phyloP scores from a whole-genome alignment of 257 asterid genomes.

The Orobanche coerulescens region DNA sequence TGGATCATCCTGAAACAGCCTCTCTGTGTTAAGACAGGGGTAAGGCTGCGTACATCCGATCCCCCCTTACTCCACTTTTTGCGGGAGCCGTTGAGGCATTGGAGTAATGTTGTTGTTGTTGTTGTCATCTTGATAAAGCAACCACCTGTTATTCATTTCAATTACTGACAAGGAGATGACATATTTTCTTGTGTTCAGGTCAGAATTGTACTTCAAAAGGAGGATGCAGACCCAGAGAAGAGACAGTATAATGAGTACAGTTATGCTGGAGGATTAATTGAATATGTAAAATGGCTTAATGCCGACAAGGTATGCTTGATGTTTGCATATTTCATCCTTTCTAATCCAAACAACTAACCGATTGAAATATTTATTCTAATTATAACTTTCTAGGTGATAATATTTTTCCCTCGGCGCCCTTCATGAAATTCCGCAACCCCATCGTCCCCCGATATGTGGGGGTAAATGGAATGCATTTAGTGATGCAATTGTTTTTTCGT shows the following conservation, averaged over 20 bases:
- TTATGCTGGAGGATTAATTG: conserved; percentile 91
- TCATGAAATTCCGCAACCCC: background rate
- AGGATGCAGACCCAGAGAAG: conserved; percentile 58
- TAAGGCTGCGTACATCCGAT: no score
- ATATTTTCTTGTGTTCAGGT: conserved; percentile 36
- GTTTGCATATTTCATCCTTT: conserved; percentile 6
- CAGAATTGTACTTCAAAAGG: conserved; percentile 56
- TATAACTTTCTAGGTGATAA: background rate
- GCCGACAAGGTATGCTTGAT: conserved; percentile 68
- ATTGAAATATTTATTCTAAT: background rate
- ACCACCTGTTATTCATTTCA: background rate
- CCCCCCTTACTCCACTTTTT: no score
- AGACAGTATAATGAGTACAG: conserved; percentile 50
- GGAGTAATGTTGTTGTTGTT: no score
- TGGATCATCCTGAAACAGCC: no score
- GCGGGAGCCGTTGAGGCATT: no score
- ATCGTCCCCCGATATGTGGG: background rate
- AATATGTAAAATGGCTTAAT: conserved; percentile 90
- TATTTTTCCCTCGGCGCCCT: background rate
- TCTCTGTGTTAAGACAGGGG: no score
- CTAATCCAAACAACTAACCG: background rate
- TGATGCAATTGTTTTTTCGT: background rate
- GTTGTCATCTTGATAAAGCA: background rate
- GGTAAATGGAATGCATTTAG: background rate
- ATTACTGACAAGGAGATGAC: conserved; percentile 6